phyloP scores from a whole-genome alignment of 352 stramenopile genomes.

The Phytophthora sojae region DNA sequence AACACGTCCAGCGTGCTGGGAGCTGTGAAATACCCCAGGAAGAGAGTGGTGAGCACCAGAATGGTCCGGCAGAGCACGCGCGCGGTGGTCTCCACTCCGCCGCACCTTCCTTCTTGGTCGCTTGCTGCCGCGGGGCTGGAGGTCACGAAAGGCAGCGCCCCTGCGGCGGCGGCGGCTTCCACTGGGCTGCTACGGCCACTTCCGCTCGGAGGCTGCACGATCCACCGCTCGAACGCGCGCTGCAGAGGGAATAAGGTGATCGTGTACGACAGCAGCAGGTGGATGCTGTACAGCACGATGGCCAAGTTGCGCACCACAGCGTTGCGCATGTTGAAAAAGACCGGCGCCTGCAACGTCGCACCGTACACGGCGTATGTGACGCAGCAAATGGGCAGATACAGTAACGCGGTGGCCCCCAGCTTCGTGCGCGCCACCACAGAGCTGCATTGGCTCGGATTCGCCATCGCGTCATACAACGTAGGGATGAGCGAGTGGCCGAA shows the following conservation, averaged over 20 bases:
- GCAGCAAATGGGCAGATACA: conserved; percentile 82
- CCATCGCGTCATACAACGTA: conserved; percentile 83
- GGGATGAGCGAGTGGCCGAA: conserved; percentile 78
- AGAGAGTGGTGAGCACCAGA: conserved; percentile 57
- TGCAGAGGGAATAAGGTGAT: conserved; percentile 76
- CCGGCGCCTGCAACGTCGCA: conserved; percentile 71
- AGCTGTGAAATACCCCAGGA: conserved; percentile 59
- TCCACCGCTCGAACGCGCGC: conserved; percentile 65
- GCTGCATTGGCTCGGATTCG: conserved; percentile 60
- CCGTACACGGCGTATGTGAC: conserved; percentile 84
- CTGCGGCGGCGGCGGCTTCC: conserved; percentile 29
- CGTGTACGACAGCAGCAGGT: conserved; percentile 77
- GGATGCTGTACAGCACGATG: conserved; percentile 79
- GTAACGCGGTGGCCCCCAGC: conserved; percentile 49
- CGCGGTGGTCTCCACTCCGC: conserved; percentile 42
- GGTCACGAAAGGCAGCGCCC: conserved; percentile 32
- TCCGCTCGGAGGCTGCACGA: conserved; percentile 40
- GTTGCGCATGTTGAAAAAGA: conserved; percentile 90
- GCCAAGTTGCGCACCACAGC: conserved; percentile 71
- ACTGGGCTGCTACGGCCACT: conserved; percentile 28
- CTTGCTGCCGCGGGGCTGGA: conserved; percentile 7
- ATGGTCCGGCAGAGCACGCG: conserved; percentile 59
- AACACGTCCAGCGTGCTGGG: conserved; percentile 72
- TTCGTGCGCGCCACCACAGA: conserved; percentile 61
- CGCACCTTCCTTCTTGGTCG: conserved; percentile 29